Evolutionary conservation across 176 grass and related monocot species (phyloP).

Genomic region (Chrysopogon serrulatus): DNA sequence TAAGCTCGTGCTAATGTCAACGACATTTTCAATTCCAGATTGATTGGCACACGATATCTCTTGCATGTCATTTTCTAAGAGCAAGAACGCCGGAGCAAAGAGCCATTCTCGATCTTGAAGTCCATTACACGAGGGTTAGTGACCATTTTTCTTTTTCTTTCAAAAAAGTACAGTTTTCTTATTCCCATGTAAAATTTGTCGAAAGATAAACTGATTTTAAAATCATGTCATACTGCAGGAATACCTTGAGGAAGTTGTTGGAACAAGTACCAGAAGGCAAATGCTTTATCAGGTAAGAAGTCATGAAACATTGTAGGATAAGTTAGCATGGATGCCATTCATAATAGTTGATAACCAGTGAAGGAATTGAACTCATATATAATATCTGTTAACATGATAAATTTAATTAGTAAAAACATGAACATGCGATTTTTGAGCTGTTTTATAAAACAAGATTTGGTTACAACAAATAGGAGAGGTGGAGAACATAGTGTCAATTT

Average conservation of each 20-base stretch:
- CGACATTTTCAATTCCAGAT: constrained; percentile 26
- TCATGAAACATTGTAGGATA: neutral
- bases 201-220: neutral
- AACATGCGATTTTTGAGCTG: neutral
- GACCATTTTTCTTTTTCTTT: neutral
- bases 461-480: neutral
- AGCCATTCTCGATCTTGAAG: constrained; percentile 71
- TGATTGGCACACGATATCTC: constrained; percentile 58
- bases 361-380: neutral
- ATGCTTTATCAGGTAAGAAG: constrained; percentile 63
- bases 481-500: too few relatives aligned
- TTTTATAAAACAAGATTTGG: neutral
- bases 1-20: neutral
- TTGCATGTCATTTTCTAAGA: constrained; percentile 59
- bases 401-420: neutral
- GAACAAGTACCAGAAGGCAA: constrained; percentile 54
- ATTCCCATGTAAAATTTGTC: neutral
- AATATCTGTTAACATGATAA: neutral
- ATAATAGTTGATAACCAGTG: neutral
- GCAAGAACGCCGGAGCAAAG: constrained; percentile 76
- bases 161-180: neutral
- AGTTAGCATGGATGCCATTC: too few relatives aligned
- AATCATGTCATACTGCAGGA: constrained; percentile 35
- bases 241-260: constrained; percentile 72
- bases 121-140: constrained; percentile 73